A percentile compares a stretch with the other conserved stretches of the same genome.
Evolutionary conservation across 1,284 basidiomycete species (phyloP).

Genomic region (Rhodofomes roseus): DNA sequence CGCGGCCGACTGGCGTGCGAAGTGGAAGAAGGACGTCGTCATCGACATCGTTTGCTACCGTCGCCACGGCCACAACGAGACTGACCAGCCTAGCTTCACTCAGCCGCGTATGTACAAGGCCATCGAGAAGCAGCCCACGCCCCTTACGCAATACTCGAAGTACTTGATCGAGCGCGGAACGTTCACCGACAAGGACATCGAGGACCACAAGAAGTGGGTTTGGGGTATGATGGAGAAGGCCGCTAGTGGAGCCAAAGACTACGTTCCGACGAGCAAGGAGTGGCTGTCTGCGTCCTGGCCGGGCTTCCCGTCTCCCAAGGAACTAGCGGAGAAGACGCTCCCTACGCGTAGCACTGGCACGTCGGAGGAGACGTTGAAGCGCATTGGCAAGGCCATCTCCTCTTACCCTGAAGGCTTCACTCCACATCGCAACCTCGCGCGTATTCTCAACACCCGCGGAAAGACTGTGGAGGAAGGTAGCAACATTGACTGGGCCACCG

Average conservation of each 20-base stretch:
- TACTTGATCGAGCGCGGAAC: conserved; percentile 89
- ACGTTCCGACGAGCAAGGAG: conserved; percentile 89
- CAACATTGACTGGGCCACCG: conserved; percentile 99
- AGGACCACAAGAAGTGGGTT: conserved; percentile 99
- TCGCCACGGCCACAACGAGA: conserved; percentile 98
- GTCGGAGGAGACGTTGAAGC: conserved; percentile 75
- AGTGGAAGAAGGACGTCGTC: conserved; percentile 99
- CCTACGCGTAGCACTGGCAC: conserved; percentile 88
- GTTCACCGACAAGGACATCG: conserved; percentile 95
- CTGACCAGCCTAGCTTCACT: conserved; percentile 98
- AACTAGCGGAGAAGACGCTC: conserved; percentile 90
- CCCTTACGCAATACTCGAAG: conserved; percentile 90
- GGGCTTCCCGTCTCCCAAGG: conserved; percentile 96
- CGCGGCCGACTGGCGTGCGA: conserved; percentile 96
- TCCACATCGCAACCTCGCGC: conserved; percentile 90
- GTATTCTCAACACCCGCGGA: conserved; percentile 86
- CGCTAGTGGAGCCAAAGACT: conserved; percentile 87
- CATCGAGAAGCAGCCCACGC: conserved; percentile 92
- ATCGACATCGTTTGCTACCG: conserved; percentile 99
- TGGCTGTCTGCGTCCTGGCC: conserved; percentile 99
- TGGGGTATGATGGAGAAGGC: conserved; percentile 98
- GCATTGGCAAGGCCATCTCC: conserved; percentile 86
- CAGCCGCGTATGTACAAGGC: conserved; percentile 99
- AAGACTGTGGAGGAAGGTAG: conserved; percentile 89
- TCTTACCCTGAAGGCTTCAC: conserved; percentile 83